Evolutionary conservation across 1,284 basidiomycete species (phyloP).

Genomic region (Athelia psychrophila): DNA sequence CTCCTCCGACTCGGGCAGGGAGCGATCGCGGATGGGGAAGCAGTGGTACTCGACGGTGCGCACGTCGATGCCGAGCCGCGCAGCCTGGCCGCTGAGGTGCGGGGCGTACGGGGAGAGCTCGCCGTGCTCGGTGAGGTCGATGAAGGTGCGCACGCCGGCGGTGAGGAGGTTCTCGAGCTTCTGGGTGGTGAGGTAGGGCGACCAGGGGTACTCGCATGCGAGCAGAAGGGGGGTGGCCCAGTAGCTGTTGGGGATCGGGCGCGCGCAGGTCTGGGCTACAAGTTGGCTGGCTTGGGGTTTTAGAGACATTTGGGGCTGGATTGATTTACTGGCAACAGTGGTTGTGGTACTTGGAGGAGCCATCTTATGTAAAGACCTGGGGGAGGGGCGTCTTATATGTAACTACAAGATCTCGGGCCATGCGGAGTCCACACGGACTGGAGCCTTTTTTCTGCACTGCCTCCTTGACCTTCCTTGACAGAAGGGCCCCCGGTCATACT

Average conservation of each 20-base stretch:
- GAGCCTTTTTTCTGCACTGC: no score
- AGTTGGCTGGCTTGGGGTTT: neutral
- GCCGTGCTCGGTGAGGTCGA: slow-evolving; percentile 72
- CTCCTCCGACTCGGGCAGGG: slow-evolving; percentile 51
- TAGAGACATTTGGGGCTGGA: no score
- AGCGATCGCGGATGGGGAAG: slow-evolving; percentile 72
- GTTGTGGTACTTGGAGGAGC: no score
- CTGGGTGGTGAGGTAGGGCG: slow-evolving; percentile 48
- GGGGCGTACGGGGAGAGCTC: slow-evolving; percentile 65
- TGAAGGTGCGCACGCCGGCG: slow-evolving; percentile 72
- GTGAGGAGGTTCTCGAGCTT: slow-evolving; percentile 68
- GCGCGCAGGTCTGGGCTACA: neutral
- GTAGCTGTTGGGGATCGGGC: slow-evolving; percentile 77
- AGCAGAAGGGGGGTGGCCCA: slow-evolving; percentile 72
- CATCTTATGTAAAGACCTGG: no score
- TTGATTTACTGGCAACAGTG: no score
- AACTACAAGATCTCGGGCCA: no score
- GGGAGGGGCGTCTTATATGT: no score
- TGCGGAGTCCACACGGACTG: no score
- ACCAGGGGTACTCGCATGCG: slow-evolving; percentile 78
- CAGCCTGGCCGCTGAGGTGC: slow-evolving; percentile 51
- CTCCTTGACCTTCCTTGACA: no score
- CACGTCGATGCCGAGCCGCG: slow-evolving; percentile 49
- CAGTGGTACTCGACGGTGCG: slow-evolving; percentile 63
- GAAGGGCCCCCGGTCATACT: no score